Evolutionary conservation across 257 asterid genomes (phyloP).

Genomic region (Fraxinus excelsior): DNA sequence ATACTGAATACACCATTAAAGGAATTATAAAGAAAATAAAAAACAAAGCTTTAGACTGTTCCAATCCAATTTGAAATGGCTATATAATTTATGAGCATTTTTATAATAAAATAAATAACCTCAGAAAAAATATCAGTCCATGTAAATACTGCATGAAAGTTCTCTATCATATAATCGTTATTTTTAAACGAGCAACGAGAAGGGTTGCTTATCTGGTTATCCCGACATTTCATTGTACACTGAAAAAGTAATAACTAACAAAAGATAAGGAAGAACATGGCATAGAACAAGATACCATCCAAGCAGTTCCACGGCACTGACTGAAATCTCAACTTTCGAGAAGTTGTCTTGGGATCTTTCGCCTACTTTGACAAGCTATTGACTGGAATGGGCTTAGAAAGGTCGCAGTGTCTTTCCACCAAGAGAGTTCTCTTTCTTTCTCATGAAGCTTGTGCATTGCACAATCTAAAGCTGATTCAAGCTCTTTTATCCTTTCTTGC

Average conservation of each 20-base stretch:
- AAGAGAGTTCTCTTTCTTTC: constrained; percentile 50
- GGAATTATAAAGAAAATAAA: no score
- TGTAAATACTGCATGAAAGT: neutral
- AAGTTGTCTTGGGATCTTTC: constrained; percentile 6
- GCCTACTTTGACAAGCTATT: constrained; percentile 22
- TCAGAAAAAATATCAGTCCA: neutral
- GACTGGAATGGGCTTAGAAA: constrained; percentile 43
- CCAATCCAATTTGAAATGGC: no score
- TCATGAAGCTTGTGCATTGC: constrained; percentile 51
- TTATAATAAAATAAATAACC: no score
- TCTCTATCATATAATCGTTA: neutral
- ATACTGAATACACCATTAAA: no score
- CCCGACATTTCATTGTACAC: neutral
- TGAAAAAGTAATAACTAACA: neutral
- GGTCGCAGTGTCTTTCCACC: constrained; percentile 73
- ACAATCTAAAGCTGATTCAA: constrained; percentile 56
- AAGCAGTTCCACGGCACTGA: neutral
- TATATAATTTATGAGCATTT: no score
- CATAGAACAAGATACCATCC: neutral
- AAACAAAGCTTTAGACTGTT: no score
- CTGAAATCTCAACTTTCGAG: neutral
- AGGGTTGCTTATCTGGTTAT: neutral
- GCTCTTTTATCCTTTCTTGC: constrained; percentile 58
- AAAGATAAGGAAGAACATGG: neutral
- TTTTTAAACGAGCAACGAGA: neutral